Conservation (phyloP, 371 early-diverging fungal species). For the Lichtheimia ornata region DNA sequence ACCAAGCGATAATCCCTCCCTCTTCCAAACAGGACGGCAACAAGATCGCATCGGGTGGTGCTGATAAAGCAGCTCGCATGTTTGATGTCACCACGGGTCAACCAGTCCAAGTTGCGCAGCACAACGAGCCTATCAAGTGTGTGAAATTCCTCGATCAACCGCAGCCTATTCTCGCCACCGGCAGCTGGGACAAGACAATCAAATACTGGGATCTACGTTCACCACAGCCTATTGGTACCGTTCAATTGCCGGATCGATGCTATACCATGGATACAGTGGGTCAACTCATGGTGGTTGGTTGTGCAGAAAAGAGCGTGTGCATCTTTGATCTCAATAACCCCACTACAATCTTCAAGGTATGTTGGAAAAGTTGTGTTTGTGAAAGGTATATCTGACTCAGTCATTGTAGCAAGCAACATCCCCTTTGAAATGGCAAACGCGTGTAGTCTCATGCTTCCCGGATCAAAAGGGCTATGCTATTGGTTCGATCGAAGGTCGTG, state of each 20-base stretch:
- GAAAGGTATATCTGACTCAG: slow-evolving; percentile 46
- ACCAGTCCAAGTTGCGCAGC: slow-evolving; percentile 77
- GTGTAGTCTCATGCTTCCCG: slow-evolving; percentile 78
- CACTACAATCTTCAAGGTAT: slow-evolving; percentile 62
- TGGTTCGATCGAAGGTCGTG: slow-evolving; percentile 92
- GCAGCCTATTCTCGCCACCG: slow-evolving; percentile 77
- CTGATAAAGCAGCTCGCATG: slow-evolving; percentile 83
- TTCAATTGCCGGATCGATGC: slow-evolving; percentile 78
- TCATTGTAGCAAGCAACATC: slow-evolving; percentile 57
- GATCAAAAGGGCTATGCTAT: slow-evolving; percentile 83
- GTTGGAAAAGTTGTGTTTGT: slow-evolving; percentile 49
- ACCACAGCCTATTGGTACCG: slow-evolving; percentile 64
- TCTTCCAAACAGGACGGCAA: slow-evolving; percentile 73
- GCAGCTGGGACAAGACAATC: slow-evolving; percentile 93
- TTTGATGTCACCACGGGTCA: slow-evolving; percentile 81
- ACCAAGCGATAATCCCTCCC: slow-evolving; percentile 1
- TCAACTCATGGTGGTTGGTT: slow-evolving; percentile 77
- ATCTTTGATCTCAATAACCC: slow-evolving; percentile 79
- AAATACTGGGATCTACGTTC: slow-evolving; percentile 89
- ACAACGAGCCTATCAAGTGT: slow-evolving; percentile 81
- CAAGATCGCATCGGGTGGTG: slow-evolving; percentile 84
- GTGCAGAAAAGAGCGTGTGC: slow-evolving; percentile 74
- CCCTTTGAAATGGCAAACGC: slow-evolving; percentile 88
- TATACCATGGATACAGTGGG: slow-evolving; percentile 83
- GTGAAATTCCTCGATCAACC: slow-evolving; percentile 73